Percentiles rank a stretch among this genome's conserved stretches.
Evolutionary conservation across 73 alveolate species (phyloP).

Genomic region (Strombidium stylifer): DNA sequence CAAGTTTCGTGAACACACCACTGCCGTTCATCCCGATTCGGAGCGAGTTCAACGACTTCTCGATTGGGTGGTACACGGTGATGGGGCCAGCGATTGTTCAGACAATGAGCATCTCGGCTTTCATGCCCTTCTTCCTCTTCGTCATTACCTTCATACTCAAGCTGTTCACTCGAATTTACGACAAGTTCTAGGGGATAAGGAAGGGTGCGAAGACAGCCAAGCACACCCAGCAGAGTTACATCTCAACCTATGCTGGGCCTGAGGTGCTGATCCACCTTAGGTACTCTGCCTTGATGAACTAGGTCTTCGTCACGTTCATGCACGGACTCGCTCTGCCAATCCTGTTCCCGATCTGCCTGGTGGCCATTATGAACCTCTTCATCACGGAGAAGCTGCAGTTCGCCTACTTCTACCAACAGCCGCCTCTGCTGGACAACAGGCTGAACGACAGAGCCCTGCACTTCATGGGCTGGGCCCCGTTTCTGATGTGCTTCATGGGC

Average conservation of each 20-base stretch:
- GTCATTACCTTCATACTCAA: not conserved
- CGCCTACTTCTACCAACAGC: constrained; percentile 46
- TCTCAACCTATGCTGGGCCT: constrained; percentile 53
- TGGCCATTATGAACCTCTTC: constrained; percentile 24
- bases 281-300: constrained; percentile 18
- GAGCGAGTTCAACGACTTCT: constrained; percentile 39
- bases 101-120: constrained; percentile 40
- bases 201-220: constrained; percentile 11
- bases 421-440: constrained; percentile 51
- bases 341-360: constrained; percentile 38
- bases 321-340: constrained; percentile 55
- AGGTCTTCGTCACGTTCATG: constrained; percentile 27
- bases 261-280: constrained; percentile 37
- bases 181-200: constrained; percentile 11
- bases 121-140: constrained; percentile 40
- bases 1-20: constrained; percentile 40
- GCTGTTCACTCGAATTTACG: not conserved
- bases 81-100: constrained; percentile 29
- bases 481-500: too few species aligned
- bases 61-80: constrained; percentile 38
- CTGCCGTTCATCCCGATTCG: not conserved
- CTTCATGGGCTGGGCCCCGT: constrained; percentile 16
- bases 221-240: constrained; percentile 28
- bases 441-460: constrained; percentile 6
- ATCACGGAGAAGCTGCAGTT: constrained; percentile 28